Conservation (phyloP, 805 yeast species). For the Myxozyma nipponensis region DNA sequence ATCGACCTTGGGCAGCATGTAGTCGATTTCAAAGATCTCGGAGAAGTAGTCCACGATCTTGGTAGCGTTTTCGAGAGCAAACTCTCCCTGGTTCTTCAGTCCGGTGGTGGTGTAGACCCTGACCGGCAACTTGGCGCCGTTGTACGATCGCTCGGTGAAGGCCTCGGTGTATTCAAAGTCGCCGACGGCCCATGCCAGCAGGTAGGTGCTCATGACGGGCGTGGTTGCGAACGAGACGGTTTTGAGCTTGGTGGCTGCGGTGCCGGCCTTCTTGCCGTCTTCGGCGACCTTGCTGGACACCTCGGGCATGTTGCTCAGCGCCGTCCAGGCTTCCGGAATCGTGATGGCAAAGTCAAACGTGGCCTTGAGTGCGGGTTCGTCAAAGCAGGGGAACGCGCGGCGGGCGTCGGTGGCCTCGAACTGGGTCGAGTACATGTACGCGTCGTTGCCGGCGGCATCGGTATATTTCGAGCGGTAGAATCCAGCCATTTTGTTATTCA, state of each 20-base stretch:
- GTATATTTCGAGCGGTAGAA: constrained; percentile 49
- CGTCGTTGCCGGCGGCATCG: constrained; percentile 56
- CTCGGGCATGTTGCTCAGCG: constrained; percentile 45
- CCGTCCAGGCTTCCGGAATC: constrained; percentile 37
- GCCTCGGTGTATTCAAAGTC: constrained; percentile 72
- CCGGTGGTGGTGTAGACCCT: constrained; percentile 81
- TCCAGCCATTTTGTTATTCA: constrained; percentile 68
- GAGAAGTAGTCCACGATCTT: constrained; percentile 72
- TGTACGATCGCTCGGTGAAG: constrained; percentile 37
- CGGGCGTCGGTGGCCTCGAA: constrained; percentile 86
- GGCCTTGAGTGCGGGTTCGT: constrained; percentile 79
- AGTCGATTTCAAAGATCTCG: constrained; percentile 61
- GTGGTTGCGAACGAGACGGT: constrained; percentile 78
- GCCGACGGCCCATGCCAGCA: constrained; percentile 79
- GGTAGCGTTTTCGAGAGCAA: constrained; percentile 71
- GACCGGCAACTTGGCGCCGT: constrained; percentile 66
- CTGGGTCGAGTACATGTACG: constrained; percentile 77
- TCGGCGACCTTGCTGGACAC: constrained; percentile 64
- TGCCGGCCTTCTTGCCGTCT: constrained; percentile 40
- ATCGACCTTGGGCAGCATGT: constrained; percentile 77
- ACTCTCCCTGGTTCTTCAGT: constrained; percentile 62
- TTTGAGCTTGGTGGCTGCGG: constrained; percentile 68
- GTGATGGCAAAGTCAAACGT: constrained; percentile 62
- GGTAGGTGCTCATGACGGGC: constrained; percentile 79
- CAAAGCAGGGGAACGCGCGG: constrained; percentile 79